Conservation (phyloP, 1,284 basidiomycete genomes). For the Rhodotorula sp. region DNA sequence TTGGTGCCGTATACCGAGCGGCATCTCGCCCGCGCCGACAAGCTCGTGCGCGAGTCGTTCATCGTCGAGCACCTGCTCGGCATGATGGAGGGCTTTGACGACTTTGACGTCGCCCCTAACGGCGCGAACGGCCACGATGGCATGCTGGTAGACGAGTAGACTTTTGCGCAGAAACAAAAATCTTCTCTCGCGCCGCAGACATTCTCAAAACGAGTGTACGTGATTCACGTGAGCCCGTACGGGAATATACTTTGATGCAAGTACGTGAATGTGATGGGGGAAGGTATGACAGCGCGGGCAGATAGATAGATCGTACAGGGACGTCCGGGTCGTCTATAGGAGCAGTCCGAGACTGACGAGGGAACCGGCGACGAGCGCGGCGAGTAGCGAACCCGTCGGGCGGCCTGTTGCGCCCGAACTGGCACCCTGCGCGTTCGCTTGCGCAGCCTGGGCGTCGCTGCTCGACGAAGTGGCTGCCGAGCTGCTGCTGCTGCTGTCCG, state of each 20-base stretch:
- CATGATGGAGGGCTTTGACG: slow-evolving; percentile 58
- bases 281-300: too few relatives aligned
- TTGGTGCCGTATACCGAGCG: slow-evolving; percentile 91
- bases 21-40: slow-evolving; percentile 80
- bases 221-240: background rate
- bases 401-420: background rate
- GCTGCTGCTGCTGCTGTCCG: background rate
- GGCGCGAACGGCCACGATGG: background rate
- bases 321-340: too few relatives aligned
- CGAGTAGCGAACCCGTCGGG: background rate
- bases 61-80: slow-evolving; percentile 87
- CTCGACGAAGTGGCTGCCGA: background rate
- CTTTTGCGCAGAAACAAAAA: background rate
- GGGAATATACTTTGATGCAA: background rate
- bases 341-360: background rate
- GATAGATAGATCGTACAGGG: too few relatives aligned
- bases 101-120: slow-evolving; percentile 25
- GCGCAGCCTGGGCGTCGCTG: background rate
- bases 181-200: background rate
- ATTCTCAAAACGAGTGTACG: background rate
- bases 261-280: too few relatives aligned
- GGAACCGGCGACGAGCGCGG: slow-evolving; percentile 6
- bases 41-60: slow-evolving; percentile 85
- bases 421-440: background rate
- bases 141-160: slow-evolving; percentile 16